A percentile compares a stretch with the other conserved stretches of the same genome.
These are phyloP conservation scores for Ustilago esculenta DNA, from an alignment of 1,284 basidiomycete species.

Conservation along the genomic window DNA sequence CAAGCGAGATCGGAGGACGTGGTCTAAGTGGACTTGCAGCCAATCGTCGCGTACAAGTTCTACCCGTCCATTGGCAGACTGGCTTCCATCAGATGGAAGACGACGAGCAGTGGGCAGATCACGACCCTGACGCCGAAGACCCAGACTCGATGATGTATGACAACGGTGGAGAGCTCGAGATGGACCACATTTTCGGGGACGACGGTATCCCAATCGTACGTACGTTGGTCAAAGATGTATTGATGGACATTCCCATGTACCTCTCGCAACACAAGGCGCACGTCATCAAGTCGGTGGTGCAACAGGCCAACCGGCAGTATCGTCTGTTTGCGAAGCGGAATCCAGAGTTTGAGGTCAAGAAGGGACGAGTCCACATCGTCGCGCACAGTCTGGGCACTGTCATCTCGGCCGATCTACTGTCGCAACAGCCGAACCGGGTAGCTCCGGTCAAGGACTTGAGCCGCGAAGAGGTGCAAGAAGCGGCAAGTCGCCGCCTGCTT, in stretches of 20 bases:
- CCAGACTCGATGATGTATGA: conserved; percentile 46
- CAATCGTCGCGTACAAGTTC: conserved; percentile 69
- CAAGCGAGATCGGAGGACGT: conserved; percentile 51
- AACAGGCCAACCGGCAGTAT: conserved; percentile 68
- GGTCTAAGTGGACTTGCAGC: conserved; percentile 44
- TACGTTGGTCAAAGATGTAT: conserved; percentile 62
- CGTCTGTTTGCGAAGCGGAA: conserved; percentile 72
- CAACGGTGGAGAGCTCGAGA: conserved; percentile 68
- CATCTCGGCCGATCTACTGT: conserved; percentile 71
- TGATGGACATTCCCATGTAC: conserved; percentile 70
- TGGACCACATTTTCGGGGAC: conserved; percentile 50
- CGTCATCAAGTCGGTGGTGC: conserved; percentile 71
- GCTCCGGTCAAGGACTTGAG: conserved; percentile 26
- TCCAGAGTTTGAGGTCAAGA: conserved; percentile 67
- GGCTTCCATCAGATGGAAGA: conserved; percentile 68
- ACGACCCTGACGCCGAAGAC: conserved; percentile 43
- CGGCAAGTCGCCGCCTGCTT: conserved; percentile 35
- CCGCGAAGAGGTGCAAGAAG: conserved; percentile 18
- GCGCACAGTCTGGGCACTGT: conserved; percentile 71
- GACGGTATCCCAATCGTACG: conserved; percentile 55
- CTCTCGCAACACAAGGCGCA: conserved; percentile 69
- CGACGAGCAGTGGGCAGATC: conserved; percentile 68
- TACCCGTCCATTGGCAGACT: conserved; percentile 73
- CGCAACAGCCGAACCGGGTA: conserved; percentile 71
- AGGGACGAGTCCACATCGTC: conserved; percentile 69